These are phyloP conservation scores for Aureobasidium sp. DNA, from an alignment of 2,329 filamentous ascomycete genomes.

Conservation along the genomic window DNA sequence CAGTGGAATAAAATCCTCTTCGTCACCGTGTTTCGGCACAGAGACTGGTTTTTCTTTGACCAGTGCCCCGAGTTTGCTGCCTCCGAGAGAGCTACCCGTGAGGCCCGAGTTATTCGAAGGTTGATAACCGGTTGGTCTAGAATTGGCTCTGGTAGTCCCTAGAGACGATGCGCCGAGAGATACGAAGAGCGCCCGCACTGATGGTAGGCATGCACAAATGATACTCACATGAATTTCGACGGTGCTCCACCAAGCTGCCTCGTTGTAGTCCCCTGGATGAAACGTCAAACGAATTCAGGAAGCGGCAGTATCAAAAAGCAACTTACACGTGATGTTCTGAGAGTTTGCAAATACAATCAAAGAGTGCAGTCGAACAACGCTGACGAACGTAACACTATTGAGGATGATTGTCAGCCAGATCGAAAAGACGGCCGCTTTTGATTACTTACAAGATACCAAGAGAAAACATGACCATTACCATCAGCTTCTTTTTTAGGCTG, in stretches of 20 bases:
- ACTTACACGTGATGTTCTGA: conserved; percentile 10
- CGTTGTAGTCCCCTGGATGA: conserved; percentile 9
- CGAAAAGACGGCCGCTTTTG: no score
- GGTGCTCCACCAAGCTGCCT: conserved; percentile 14
- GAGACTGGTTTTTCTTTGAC: neutral
- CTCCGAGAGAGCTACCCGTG: neutral
- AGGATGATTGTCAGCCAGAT: neutral
- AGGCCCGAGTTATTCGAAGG: neutral
- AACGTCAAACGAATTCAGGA: neutral
- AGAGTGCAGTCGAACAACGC: conserved; percentile 14
- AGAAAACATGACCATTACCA: conserved; percentile 14
- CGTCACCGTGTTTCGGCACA: neutral
- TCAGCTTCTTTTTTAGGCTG: conserved; percentile 11
- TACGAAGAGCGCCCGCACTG: conserved; percentile 14
- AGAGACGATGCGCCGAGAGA: conserved; percentile 9
- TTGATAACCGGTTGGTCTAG: neutral
- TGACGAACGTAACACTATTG: conserved; percentile 14
- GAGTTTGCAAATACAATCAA: conserved; percentile 12
- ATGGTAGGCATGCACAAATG: conserved; percentile 15
- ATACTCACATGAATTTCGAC: conserved; percentile 15
- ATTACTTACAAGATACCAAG: conserved; percentile 15
- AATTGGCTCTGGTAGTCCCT: neutral
- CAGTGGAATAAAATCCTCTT: conserved; percentile 11
- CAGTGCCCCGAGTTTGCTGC: neutral
- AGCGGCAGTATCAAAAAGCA: no score